Evolutionary conservation across 2,329 filamentous ascomycete species (phyloP), one percentile per base, ranked within the genome.

Genomic region (Penicillium sumatraense): DNA sequence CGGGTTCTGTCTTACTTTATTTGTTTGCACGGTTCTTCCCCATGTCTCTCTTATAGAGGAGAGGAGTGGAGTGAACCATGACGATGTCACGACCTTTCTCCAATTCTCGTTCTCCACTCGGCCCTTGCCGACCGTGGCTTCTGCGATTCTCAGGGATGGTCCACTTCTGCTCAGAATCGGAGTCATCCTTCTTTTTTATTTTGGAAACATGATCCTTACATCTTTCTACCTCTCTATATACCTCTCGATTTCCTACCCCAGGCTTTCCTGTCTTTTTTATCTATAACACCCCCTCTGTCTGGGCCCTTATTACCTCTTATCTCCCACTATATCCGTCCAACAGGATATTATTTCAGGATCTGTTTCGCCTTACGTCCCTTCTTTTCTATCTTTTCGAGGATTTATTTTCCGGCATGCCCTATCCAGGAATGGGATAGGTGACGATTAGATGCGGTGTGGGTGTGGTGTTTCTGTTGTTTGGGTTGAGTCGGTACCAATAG

Each of bases 21-120:
- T 3, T 36, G 27, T 52, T 49, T 46, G 26, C 42, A 14, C 42
- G 24, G 42, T 7, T 46, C 27, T 18, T 11, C 24, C 29, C 41
- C 24, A 16, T 26, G 9, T 7, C 26, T 44, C 36, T 10, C 7
- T 40, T 20, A 21, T 21, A 8, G 3, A 2, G 18, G 13, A 18
- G 6, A 4, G 21, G 23, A 11, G 29, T 26, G 24, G 14, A 44
- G 23, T 51, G 23, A 13, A 21, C 42, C 47, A 60, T 70, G 64
- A 72, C 64, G 69, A 72, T 64, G 64, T 71, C 63, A 72, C 66
- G 69, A 72, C 60, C 54, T 63, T 64, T 62, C 46, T 61, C 58
- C 48, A 49, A 51, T 64, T 62, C 59, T 67, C 51, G 55, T 64
- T 54, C 33, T 56, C 49, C 49, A 52, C 51, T 53, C 55, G 53